A percentile compares a stretch with the other conserved stretches of the same genome.
phyloP scores from a whole-genome alignment of 371 early-diverging fungal genomes.

The Syncephalis plumigaleata region DNA sequence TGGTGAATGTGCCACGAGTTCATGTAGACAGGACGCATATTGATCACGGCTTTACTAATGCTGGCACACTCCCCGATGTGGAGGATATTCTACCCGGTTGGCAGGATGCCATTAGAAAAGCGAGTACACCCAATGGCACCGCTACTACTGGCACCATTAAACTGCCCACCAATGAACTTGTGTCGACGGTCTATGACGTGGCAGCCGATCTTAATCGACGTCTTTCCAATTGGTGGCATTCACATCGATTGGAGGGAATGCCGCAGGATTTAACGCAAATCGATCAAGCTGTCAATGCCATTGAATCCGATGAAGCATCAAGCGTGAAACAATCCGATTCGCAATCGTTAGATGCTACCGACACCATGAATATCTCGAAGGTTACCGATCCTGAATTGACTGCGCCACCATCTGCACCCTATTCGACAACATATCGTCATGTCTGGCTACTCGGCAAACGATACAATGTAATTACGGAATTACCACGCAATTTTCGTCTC shows the following conservation, averaged over 20 bases:
- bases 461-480: conserved; percentile 1
- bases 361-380: too few species aligned
- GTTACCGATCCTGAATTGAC: too few species aligned
- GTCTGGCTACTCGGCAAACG: conserved; percentile 6
- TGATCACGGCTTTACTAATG: neutral
- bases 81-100: neutral
- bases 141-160: conserved; percentile 1
- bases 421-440: neutral
- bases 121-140: conserved; percentile 1
- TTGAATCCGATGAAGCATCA: neutral
- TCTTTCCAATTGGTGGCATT: conserved; percentile 1
- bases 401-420: too few species aligned
- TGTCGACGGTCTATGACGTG: neutral
- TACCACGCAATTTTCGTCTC: neutral
- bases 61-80: neutral
- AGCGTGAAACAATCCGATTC: too few species aligned
- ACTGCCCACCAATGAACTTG: neutral
- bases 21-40: too few species aligned
- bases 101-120: neutral
- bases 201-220: conserved; percentile 3
- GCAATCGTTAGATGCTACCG: too few species aligned
- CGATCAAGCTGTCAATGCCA: neutral
- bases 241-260: conserved; percentile 1
- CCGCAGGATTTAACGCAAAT: neutral
- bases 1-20: too few species aligned